Evolutionary conservation across 306 rosid species (phyloP).

Genomic region (Benincasa hispida): DNA sequence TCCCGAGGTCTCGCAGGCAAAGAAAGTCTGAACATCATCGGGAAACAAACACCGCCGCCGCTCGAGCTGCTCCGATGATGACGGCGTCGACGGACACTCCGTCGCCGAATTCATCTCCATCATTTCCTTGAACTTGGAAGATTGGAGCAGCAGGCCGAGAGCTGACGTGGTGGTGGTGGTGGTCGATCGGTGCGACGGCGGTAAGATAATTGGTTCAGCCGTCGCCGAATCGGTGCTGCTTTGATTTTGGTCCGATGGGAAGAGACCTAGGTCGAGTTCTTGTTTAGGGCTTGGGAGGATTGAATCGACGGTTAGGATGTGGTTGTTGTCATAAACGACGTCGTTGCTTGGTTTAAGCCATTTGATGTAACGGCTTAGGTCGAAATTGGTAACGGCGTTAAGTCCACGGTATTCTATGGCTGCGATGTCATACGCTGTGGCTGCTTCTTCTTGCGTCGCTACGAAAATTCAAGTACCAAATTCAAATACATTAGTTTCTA

Average conservation of each 20-base stretch:
- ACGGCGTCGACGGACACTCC: background rate
- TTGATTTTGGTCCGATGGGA: slow-evolving; percentile 6
- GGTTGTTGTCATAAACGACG: slow-evolving; percentile 3
- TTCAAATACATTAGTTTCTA: background rate
- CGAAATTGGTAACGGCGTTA: slow-evolving; percentile 35
- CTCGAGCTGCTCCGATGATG: background rate
- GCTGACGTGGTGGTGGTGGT: slow-evolving; percentile 27
- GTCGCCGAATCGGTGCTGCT: background rate
- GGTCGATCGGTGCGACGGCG: slow-evolving; percentile 13
- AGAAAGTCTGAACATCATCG: slow-evolving; percentile 21
- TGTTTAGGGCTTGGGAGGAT: slow-evolving; percentile 11
- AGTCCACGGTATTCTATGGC: slow-evolving; percentile 36
- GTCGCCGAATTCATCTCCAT: slow-evolving; percentile 23
- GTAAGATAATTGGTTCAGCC: slow-evolving; percentile 4
- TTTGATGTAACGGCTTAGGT: slow-evolving; percentile 32
- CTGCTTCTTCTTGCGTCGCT: slow-evolving; percentile 41
- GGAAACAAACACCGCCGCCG: slow-evolving; percentile 13
- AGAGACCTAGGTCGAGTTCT: slow-evolving; percentile 14
- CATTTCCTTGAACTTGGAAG: slow-evolving; percentile 41
- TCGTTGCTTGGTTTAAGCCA: slow-evolving; percentile 26
- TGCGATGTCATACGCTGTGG: slow-evolving; percentile 31
- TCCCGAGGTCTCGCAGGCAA: slow-evolving; percentile 14
- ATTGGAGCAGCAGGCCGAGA: slow-evolving; percentile 31
- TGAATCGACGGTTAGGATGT: background rate
- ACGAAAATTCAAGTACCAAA: background rate